Percentiles rank a stretch among this genome's conserved stretches.
phyloP scores from a whole-genome alignment of 148 eudicot genomes.

The Gaultheria prostrata region DNA sequence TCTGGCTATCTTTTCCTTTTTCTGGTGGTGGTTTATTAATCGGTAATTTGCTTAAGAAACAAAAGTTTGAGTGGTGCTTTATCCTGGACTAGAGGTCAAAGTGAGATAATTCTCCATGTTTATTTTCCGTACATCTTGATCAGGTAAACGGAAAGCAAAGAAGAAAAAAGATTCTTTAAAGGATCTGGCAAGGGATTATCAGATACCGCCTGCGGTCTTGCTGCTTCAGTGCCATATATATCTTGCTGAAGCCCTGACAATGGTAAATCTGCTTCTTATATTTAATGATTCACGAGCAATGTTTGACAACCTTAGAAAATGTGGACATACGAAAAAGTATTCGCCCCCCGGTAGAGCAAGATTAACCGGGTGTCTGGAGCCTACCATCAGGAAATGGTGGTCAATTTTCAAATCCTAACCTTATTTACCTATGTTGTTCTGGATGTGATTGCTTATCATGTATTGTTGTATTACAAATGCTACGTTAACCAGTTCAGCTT shows the following conservation, averaged over 20 bases:
- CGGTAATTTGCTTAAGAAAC: background rate
- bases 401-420: background rate
- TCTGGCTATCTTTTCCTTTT: conserved; percentile 14
- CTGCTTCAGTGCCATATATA: conserved; percentile 84
- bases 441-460: background rate
- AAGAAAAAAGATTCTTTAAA: conserved; percentile 76
- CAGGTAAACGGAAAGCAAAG: conserved; percentile 78
- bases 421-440: background rate
- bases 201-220: conserved; percentile 65
- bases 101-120: background rate
- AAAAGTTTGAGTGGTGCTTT: conserved; percentile 3
- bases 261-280: conserved; percentile 41
- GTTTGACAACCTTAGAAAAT: background rate
- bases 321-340: background rate
- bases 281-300: background rate
- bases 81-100: background rate
- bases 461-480: background rate
- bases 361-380: conserved; percentile 10
- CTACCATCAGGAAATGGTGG: conserved; percentile 1
- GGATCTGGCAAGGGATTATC: conserved; percentile 64
- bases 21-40: background rate
- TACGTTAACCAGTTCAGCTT: conserved; percentile 18
- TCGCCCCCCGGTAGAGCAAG: background rate
- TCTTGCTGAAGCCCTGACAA: conserved; percentile 86
- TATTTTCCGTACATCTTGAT: conserved; percentile 15